Evolutionary conservation across 163 green algal genomes (phyloP).

Genomic region (Chlamydomonas reinhardtii): DNA sequence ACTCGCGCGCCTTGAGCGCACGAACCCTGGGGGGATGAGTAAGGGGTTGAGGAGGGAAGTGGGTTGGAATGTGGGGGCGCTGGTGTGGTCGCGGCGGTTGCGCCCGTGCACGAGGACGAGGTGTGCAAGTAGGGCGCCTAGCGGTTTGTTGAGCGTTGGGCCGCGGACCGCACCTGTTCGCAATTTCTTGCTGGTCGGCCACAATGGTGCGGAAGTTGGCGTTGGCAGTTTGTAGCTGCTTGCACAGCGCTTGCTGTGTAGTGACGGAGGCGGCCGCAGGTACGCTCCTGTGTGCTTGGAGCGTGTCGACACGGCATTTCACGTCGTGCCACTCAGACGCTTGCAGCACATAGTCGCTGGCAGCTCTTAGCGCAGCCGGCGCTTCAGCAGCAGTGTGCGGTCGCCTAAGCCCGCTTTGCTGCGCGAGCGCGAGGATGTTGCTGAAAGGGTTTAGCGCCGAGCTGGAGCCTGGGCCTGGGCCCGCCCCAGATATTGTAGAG

Average conservation of each 20-base stretch:
- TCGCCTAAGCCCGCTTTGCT: not conserved
- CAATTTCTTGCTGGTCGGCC: constrained; percentile 26
- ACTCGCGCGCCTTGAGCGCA: constrained; percentile 40
- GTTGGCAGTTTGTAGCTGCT: constrained; percentile 8
- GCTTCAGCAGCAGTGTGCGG: not conserved
- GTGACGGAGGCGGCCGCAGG: not conserved
- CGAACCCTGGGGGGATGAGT: constrained; percentile 17
- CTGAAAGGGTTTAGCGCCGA: constrained; percentile 26
- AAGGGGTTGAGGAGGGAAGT: too few relatives aligned
- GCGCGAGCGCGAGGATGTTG: not conserved
- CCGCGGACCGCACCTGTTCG: constrained; percentile 9
- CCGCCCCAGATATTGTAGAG: too few relatives aligned
- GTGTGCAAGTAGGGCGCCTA: not conserved
- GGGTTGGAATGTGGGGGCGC: too few relatives aligned
- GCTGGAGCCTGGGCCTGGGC: not conserved
- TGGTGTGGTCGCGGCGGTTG: not conserved
- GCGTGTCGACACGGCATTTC: not conserved
- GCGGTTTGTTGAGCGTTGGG: not conserved
- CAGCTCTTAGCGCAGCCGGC: not conserved
- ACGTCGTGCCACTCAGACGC: not conserved
- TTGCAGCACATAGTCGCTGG: not conserved
- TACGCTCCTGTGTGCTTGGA: constrained; percentile 1
- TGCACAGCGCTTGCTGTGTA: not conserved
- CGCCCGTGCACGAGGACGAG: too few relatives aligned
- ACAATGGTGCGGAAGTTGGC: constrained; percentile 13